Evolutionary conservation across 1,284 basidiomycete species (phyloP).

Genomic region (Takashimella koratensis): DNA sequence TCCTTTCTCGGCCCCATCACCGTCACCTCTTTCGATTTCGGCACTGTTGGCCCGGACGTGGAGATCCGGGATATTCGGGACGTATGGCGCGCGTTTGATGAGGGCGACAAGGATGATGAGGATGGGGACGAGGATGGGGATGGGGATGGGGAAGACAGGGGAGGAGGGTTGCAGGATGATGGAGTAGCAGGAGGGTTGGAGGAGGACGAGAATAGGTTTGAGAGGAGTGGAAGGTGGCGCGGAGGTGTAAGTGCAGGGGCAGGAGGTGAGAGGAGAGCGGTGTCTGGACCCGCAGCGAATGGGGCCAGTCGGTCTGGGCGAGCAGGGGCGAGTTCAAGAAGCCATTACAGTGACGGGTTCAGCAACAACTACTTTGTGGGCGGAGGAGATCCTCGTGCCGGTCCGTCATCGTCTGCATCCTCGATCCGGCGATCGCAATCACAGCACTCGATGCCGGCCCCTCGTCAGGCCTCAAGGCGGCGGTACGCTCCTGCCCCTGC

Average conservation of each 20-base stretch:
- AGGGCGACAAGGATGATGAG: conserved; percentile 56
- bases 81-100: conserved; percentile 85
- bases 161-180: conserved; percentile 18
- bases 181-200: conserved; percentile 55
- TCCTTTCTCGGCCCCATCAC: conserved; percentile 90
- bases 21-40: conserved; percentile 82
- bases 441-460: not conserved
- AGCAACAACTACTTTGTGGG: no score
- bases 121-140: conserved; percentile 52
- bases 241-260: conserved; percentile 4
- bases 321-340: not conserved
- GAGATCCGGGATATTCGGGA: conserved; percentile 88
- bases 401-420: not conserved
- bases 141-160: not conserved
- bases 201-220: no score
- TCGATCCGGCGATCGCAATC: not conserved
- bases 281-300: not conserved
- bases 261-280: not conserved
- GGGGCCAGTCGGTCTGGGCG: not conserved
- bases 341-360: not conserved
- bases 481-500: no score
- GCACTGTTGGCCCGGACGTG: conserved; percentile 73
- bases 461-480: no score
- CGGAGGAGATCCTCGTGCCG: not conserved
- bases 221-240: conserved; percentile 8